phyloP scores from a whole-genome alignment of 23 red algal genomes.

The Pyropia haitanensis region DNA sequence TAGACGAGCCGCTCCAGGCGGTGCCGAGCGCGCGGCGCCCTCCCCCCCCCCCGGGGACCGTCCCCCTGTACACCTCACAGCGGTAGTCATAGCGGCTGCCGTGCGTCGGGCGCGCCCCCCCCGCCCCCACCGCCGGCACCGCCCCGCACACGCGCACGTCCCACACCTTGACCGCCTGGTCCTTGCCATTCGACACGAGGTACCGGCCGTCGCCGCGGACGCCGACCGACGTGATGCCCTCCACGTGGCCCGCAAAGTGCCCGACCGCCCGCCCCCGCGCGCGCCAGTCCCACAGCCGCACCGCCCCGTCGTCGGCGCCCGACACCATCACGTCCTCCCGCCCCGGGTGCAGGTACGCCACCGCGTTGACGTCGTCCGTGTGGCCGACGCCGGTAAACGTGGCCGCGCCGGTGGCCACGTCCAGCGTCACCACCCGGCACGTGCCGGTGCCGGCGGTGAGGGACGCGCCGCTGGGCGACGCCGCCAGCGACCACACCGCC shows the following conservation, averaged over 20 bases:
- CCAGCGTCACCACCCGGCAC: constrained; percentile 21
- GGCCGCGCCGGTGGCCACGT: constrained; percentile 10
- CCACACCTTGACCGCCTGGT: constrained; percentile 79
- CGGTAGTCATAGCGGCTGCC: constrained; percentile 18
- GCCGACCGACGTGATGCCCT: constrained; percentile 60
- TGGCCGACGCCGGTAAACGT: constrained; percentile 22
- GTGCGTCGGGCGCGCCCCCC: constrained; percentile 1
- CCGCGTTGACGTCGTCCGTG: constrained; percentile 68
- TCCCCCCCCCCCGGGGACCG: neutral
- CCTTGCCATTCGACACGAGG: constrained; percentile 65
- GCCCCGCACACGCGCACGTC: constrained; percentile 35
- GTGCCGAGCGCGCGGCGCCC: too few relatives aligned
- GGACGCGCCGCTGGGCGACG: too few relatives aligned
- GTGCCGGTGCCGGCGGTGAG: constrained; percentile 23
- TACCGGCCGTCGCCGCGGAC: constrained; percentile 51
- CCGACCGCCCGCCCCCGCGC: constrained; percentile 35
- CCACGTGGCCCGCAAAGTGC: constrained; percentile 59
- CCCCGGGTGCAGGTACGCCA: constrained; percentile 25
- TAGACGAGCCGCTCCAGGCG: too few relatives aligned
- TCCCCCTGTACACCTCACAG: constrained; percentile 9
- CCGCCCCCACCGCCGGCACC: constrained; percentile 2
- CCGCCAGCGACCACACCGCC: too few relatives aligned
- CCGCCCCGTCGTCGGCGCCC: constrained; percentile 35
- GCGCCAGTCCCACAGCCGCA: constrained; percentile 9
- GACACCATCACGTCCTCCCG: constrained; percentile 57